Evolutionary conservation across 257 asterid species (phyloP).

Genomic region (Solanum pinnatisectum): DNA sequence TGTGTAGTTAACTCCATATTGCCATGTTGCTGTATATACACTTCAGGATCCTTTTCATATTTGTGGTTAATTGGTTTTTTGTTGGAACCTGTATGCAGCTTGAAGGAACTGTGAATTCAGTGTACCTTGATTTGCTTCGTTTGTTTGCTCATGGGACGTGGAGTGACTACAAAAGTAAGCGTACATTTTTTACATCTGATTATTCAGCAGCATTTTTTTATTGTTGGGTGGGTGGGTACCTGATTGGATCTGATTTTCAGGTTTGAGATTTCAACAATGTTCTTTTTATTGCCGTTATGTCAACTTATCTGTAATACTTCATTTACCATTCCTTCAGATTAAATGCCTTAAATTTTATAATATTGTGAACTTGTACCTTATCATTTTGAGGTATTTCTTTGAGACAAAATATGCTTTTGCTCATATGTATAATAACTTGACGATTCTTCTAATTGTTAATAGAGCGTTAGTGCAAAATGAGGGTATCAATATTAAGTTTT

Average conservation of each 20-base stretch:
- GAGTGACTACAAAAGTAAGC: constrained; percentile 88
- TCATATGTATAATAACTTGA: neutral
- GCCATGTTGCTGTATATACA: neutral
- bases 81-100: constrained; percentile 46
- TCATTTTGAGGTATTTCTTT: neutral
- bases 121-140: constrained; percentile 66
- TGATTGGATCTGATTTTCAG: neutral
- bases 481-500: neutral
- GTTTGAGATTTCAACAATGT: neutral
- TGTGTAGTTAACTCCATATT: neutral
- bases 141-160: constrained; percentile 88
- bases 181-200: neutral
- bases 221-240: neutral
- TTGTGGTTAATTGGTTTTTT: neutral
- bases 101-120: constrained; percentile 63
- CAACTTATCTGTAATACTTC: neutral
- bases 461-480: neutral
- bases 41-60: neutral
- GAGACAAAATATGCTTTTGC: neutral
- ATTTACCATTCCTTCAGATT: neutral
- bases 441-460: neutral
- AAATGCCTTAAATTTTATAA: neutral
- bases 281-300: neutral
- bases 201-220: neutral
- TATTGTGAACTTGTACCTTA: neutral